Base-by-base conservation (phyloP, 176 grass and related monocot species). In the Guadua angustifolia region DNA sequence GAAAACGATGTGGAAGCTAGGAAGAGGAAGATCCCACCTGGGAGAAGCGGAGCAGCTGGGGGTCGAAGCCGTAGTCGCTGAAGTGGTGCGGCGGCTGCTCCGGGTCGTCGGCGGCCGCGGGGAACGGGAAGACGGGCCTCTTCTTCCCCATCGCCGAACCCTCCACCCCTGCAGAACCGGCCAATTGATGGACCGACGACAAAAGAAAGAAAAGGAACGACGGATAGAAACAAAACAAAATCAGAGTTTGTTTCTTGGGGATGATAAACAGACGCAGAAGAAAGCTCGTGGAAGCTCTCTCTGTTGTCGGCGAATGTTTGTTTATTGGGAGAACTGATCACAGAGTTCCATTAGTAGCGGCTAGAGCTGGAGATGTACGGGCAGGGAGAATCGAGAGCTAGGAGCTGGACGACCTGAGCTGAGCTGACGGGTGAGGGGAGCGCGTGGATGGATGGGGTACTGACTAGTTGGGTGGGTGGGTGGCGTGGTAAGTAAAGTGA, bases 11-110 rank as follows among this genome's bases (percentile, higher is more conserved):
- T 12, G 42, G 43, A 47, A 10, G 12, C 21, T 2, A 7, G 1
- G 13, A 7, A 42, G 13, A 16, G 39, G 25, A 21, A 26, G 25
- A 39, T 35, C 9, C 22, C 19, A 29, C 78, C 36, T 71, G 71
- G 6, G 78, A 26, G 78, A 63, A 78, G 58, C 33, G 65, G 79
- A 60, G 25, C 65, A 82, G 83, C 42, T 89, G 91, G 47, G 81
- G 58, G 43, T 91, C 83, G 76, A 88, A 91, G 57, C 83, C 92
- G 74, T 88, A 84, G 77, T 91, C 83, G 60, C 77, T 94, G 60
- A 81, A 89, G 66, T 86, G 85, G 52, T 52, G 50, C 22, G 63
- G 22, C 66, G 3, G 68, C 46, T 1, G 35, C 35, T 36, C 35
- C 35, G 2, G 35, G 35, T 61, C 45, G 70, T 36, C 45, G 39